Base-by-base conservation (phyloP, 768 basidiomycete species). In the Termitomyces sp. region DNA sequence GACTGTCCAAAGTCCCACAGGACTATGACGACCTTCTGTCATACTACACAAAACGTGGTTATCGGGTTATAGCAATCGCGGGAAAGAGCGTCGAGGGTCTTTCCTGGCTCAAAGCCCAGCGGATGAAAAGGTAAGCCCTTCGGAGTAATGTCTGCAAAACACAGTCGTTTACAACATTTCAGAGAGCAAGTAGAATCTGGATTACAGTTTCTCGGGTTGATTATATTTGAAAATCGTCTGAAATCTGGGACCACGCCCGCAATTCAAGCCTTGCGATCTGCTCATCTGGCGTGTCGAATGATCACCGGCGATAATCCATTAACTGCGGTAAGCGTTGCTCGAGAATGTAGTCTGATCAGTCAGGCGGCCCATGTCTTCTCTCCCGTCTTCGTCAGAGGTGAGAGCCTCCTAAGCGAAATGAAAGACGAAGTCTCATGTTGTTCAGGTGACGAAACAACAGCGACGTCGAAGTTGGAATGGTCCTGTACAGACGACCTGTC, bases 221-320 rank as follows among this genome's bases (percentile, higher is more conserved):
- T 98, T 67, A 95, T 99, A 60, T 99, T 99, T 67, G 97, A 99
- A 72, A 99, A 99, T 76, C 91, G 96, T 74, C 77, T 99, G 60
- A 99, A 99, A 67, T 85, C 89, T 4, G 94, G 91, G 8, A 98
- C 96, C 0, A 78, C 91, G 0, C 89, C 93, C 34, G 93, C 91
- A 7, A 97, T 99, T 47, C 89, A 93, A 60, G 87, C 87, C 0
- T 80, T 99, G 16, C 87, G 95, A 54, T 79, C 82, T 2, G 97
- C 97, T 1, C 94, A 98, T 74, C 75, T 99, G 39, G 91, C 93
- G 20, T 95, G 93, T 66, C 81, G 95, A 63, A 98, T 99, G 97
- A 95, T 97, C 53, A 99, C 97, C 0, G 97, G 97, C 11, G 97
- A 99, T 68, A 99, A 99, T 63, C 88, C 95, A 34, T 78, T 97